These are phyloP conservation scores for Termitomyces sp. DNA, from an alignment of 768 basidiomycete genomes.

Conservation along the genomic window DNA sequence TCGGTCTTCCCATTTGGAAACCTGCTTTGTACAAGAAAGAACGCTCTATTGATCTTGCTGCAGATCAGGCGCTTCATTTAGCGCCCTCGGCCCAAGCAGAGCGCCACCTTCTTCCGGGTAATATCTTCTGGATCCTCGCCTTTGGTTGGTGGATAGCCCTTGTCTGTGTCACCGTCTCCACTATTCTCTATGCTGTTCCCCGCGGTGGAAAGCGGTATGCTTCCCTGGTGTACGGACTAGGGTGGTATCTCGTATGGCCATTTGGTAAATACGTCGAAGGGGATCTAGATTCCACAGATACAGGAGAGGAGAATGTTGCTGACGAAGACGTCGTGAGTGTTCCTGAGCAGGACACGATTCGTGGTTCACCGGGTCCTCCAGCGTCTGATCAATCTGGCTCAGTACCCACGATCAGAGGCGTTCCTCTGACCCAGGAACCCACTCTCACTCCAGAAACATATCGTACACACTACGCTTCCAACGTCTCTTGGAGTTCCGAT, in stretches of 20 bases:
- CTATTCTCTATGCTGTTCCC: slow-evolving; percentile 66
- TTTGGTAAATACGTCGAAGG: slow-evolving; percentile 99
- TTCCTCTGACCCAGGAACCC: slow-evolving; percentile 36
- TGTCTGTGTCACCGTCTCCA: slow-evolving; percentile 62
- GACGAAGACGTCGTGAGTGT: slow-evolving; percentile 27
- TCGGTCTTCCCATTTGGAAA: slow-evolving; percentile 99
- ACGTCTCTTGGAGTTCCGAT: slow-evolving; percentile 39
- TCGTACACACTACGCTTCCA: slow-evolving; percentile 26
- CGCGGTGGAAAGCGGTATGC: slow-evolving; percentile 82
- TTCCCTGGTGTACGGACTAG: slow-evolving; percentile 83
- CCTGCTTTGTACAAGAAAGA: slow-evolving; percentile 98
- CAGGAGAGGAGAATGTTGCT: slow-evolving; percentile 29
- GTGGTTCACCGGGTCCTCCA: slow-evolving; percentile 23
- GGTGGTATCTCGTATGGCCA: slow-evolving; percentile 97
- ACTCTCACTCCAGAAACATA: slow-evolving; percentile 38
- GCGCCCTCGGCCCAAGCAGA: slow-evolving; percentile 91
- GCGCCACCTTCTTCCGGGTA: slow-evolving; percentile 88
- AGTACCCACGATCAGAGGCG: slow-evolving; percentile 20
- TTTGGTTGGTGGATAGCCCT: slow-evolving; percentile 95
- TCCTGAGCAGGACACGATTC: slow-evolving; percentile 31
- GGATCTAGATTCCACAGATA: slow-evolving; percentile 37
- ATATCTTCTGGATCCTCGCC: slow-evolving; percentile 83
- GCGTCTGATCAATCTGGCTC: slow-evolving; percentile 13
- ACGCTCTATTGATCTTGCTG: slow-evolving; percentile 92
- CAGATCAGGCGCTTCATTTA: slow-evolving; percentile 90